Evolutionary conservation across 169 alveolate genomes (phyloP).

Genomic region (Theileria orientalis): DNA sequence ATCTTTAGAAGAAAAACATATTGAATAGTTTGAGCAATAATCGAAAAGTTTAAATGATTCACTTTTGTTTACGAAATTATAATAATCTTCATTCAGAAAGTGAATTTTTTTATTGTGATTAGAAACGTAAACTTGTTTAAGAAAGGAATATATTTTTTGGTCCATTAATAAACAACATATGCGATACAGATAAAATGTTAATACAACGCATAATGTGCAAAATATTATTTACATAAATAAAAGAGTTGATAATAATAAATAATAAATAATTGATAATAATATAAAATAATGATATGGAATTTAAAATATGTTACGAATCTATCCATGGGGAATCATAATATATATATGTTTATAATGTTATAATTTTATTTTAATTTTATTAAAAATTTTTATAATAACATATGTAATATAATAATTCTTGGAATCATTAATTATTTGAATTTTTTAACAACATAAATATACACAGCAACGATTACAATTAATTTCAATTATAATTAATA

Average conservation of each 20-base stretch:
- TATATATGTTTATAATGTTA: neutral
- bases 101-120: neutral
- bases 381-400: too few relatives aligned
- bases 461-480: neutral
- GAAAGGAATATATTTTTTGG: neutral
- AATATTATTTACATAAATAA: neutral
- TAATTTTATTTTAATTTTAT: too few relatives aligned
- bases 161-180: neutral
- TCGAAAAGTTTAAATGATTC: constrained; percentile 20
- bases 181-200: neutral
- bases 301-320: too few relatives aligned
- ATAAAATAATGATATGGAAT: neutral
- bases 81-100: neutral
- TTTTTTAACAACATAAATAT: neutral
- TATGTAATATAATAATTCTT: too few relatives aligned
- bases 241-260: neutral
- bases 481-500: neutral
- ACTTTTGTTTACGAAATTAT: neutral
- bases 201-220: neutral
- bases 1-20: neutral
- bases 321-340: neutral
- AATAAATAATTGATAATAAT: neutral
- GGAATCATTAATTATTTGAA: too few relatives aligned
- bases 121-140: neutral
- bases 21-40: constrained; percentile 12